These are phyloP conservation scores for Glonium stellatum DNA, from an alignment of 495 filamentous ascomycete genomes.

Conservation along the genomic window DNA sequence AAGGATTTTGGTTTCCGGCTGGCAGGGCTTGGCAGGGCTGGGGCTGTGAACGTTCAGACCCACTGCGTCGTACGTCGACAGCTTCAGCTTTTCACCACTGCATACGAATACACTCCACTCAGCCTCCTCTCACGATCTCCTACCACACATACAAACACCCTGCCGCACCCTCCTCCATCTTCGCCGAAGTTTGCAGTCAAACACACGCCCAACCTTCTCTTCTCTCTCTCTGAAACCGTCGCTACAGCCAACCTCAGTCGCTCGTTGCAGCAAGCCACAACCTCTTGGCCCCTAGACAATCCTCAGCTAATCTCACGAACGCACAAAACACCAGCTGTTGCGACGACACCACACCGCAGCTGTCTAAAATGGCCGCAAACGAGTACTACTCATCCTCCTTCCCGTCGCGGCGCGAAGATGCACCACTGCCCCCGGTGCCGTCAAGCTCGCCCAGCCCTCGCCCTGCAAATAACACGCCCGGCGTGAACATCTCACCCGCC, in stretches of 20 bases:
- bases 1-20: background rate
- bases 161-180: background rate
- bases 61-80: conserved; percentile 2
- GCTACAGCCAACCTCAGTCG: background rate
- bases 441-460: background rate
- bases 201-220: background rate
- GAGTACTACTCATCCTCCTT: conserved; percentile 62
- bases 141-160: background rate
- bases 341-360: background rate
- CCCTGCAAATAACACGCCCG: conserved; percentile 7
- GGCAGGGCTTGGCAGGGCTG: background rate
- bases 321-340: background rate
- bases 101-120: background rate
- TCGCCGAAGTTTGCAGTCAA: background rate
- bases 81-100: background rate
- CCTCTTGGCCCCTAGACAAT: background rate
- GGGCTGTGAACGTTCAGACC: background rate
- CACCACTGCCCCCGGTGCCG: conserved; percentile 42
- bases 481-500: conserved; percentile 17
- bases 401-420: conserved; percentile 38
- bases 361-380: conserved; percentile 67
- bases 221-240: background rate
- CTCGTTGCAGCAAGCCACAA: background rate
- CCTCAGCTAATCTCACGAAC: background rate
- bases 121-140: background rate